Base-by-base conservation (phyloP, 1,284 basidiomycete species). In the Ganoderma sinense region DNA sequence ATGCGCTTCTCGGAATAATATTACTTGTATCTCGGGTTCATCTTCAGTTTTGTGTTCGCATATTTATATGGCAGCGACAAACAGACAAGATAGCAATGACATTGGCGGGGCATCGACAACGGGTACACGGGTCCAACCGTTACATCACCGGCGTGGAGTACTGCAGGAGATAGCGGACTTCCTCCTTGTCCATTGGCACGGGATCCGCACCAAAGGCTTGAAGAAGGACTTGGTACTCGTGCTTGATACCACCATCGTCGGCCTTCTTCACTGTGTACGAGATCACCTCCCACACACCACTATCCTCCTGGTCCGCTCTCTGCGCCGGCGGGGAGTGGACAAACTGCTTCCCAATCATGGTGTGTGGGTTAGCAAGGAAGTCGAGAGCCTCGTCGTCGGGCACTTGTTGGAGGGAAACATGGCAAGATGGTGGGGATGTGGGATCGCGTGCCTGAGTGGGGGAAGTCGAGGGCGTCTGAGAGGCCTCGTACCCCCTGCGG, bases 151-250 rank as follows among this genome's bases (percentile, higher is more conserved):
- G 8, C 36, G 14, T 64, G 33, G 69, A 67, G 58, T 67, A 10
- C 62, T 23, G 61, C 56, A 70, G 40, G 14, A 70, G 62, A 31
- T 48, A 45, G 16, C 51, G 16, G 14, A 70, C 51, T 3, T 67
- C 62, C 48, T 67, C 66, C n/a, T 26, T 59, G 16, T 51, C 66
- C 69, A 70, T 67, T 14, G 69, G 69, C 23, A 70, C 8, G 1
- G 56, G 29, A 5, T 39, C 69, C 8, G 26, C 62, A 33, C 51
- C 62, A 18, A 65, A 40, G n/a, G 51, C 65, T 29, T 64, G 62
- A n/a, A 67, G 26, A 26, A 43, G 18, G 10, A 70, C 51, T 23
- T 43, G 53, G 40, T 64, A 70, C 58, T 70, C 66, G 59, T 70
- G 58, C 18, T 70, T 66, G 26, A 70, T 20, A 7, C 29, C 48